phyloP scores from a whole-genome alignment of 148 eudicot genomes.

The Cornus kousa region DNA sequence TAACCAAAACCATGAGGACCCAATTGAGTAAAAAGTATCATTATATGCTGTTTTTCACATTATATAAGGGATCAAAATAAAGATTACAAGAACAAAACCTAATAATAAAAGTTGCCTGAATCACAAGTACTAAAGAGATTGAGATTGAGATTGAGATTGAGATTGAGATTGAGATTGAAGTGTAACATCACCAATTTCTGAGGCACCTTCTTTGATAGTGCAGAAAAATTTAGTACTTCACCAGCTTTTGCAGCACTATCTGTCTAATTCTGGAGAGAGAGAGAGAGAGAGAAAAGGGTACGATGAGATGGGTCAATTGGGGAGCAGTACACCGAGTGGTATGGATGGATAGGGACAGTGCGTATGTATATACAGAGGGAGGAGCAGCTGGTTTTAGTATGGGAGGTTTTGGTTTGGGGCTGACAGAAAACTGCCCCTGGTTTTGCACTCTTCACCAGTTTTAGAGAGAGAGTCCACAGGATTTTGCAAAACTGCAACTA shows the following conservation, averaged over 20 bases:
- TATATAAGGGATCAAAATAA: not conserved
- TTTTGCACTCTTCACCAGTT: constrained; percentile 28
- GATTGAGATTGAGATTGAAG: not conserved
- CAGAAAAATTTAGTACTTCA: not conserved
- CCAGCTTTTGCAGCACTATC: constrained; percentile 8
- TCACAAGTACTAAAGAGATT: not conserved
- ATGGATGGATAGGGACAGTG: not conserved
- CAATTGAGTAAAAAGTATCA: not conserved
- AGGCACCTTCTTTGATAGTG: not conserved
- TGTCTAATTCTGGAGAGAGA: not conserved
- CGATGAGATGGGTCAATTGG: not conserved
- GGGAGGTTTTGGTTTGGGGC: constrained; percentile 20
- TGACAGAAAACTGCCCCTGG: constrained; percentile 59
- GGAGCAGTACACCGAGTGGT: constrained; percentile 3
- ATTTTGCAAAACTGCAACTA: constrained; percentile 13
- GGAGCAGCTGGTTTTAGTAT: constrained; percentile 28
- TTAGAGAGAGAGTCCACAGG: constrained; percentile 28
- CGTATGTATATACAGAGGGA: constrained; percentile 18
- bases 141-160: too few species aligned
- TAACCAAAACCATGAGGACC: not conserved
- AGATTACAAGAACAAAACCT: not conserved
- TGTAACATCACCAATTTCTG: constrained; percentile 7
- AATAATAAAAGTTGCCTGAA: not conserved
- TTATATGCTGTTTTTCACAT: not conserved
- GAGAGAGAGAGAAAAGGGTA: not conserved